These are phyloP conservation scores for Quercus rubra DNA, from an alignment of 306 rosid genomes.

Conservation along the genomic window DNA sequence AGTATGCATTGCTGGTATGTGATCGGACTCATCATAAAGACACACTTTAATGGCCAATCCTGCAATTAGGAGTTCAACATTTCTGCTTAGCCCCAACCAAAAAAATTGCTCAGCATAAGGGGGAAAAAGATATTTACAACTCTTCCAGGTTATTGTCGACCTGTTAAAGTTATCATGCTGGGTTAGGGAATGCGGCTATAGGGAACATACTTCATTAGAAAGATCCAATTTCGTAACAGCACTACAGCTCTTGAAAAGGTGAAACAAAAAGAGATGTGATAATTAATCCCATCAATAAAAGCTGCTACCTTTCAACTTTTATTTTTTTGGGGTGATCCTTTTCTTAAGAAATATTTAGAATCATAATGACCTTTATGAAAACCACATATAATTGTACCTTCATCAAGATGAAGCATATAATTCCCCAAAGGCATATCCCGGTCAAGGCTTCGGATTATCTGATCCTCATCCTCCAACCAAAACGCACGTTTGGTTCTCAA, in stretches of 20 bases:
- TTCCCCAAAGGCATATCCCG: conserved; percentile 95
- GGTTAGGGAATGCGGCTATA: not conserved
- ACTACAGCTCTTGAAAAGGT: not conserved
- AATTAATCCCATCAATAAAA: not conserved
- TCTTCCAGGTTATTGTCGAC: not conserved
- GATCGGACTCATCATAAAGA: conserved; percentile 80
- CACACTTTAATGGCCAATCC: conserved; percentile 82
- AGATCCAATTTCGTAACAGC: not conserved
- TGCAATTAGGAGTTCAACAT: conserved; percentile 40
- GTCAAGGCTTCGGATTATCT: conserved; percentile 82
- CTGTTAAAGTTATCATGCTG: not conserved
- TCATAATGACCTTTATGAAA: not conserved
- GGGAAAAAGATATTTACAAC: not conserved
- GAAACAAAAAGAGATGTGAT: not conserved
- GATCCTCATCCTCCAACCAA: conserved; percentile 98
- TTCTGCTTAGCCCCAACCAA: not conserved
- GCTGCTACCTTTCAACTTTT: not conserved
- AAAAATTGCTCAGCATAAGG: not conserved
- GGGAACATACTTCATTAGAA: not conserved
- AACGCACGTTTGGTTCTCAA: conserved; percentile 87
- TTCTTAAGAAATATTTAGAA: not conserved
- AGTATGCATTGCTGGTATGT: conserved; percentile 60
- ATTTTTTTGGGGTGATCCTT: not conserved
- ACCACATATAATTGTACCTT: conserved; percentile 46
- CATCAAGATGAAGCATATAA: conserved; percentile 93